Conservation (phyloP, 495 filamentous ascomycete species). For the Aspergillus sparsus region DNA sequence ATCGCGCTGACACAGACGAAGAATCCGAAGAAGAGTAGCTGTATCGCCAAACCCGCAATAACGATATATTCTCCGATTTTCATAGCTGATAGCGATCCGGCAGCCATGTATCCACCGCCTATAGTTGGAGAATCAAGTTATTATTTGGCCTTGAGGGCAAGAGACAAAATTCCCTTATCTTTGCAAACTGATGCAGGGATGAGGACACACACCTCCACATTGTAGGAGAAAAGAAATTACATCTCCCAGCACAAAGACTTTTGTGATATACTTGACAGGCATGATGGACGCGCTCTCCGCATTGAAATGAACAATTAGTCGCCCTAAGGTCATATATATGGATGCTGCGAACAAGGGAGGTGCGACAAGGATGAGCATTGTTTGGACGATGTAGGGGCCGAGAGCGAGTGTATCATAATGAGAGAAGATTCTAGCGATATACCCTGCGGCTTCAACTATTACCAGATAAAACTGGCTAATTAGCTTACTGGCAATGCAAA, state of each 20-base stretch:
- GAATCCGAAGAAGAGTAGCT: slow-evolving; percentile 46
- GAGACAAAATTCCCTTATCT: too few species aligned
- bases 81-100: slow-evolving; percentile 24
- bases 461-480: background rate
- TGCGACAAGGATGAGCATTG: background rate
- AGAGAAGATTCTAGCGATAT: slow-evolving; percentile 3
- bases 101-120: slow-evolving; percentile 33
- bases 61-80: slow-evolving; percentile 37
- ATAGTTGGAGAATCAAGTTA: background rate
- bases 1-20: slow-evolving; percentile 40
- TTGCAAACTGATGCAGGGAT: background rate
- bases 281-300: background rate
- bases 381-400: background rate
- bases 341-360: background rate
- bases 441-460: background rate
- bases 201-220: background rate
- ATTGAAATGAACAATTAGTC: background rate
- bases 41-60: slow-evolving; percentile 40
- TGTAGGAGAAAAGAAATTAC: background rate
- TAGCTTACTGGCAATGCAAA: too few species aligned
- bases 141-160: background rate
- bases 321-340: background rate
- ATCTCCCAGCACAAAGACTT: background rate
- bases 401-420: background rate
- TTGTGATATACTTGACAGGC: background rate